Conservation (phyloP, 1,139 yeast species). For the Geotrichum siamense region DNA sequence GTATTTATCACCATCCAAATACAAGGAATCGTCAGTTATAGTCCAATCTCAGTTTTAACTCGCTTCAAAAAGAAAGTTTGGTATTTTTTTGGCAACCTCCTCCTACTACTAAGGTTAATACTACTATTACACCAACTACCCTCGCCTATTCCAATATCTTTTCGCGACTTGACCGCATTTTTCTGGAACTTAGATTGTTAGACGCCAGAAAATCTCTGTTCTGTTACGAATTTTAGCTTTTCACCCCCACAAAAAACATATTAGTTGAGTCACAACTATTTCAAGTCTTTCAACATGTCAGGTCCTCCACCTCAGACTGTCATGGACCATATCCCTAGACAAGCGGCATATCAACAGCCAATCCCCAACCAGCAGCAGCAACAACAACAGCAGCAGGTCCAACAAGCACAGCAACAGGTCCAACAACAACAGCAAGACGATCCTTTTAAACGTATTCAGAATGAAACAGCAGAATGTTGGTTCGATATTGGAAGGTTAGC, state of each 20-base stretch:
- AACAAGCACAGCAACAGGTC: conserved; percentile 20
- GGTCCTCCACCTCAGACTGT: conserved; percentile 2
- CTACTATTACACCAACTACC: no score
- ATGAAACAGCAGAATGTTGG: conserved; percentile 83
- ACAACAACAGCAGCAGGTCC: conserved; percentile 17
- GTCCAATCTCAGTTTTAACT: no score
- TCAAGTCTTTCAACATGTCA: neutral
- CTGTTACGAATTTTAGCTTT: no score
- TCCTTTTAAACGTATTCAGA: conserved; percentile 38
- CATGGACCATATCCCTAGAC: conserved; percentile 2
- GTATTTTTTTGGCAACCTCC: no score
- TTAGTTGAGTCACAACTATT: neutral
- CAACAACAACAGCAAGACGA: conserved; percentile 23
- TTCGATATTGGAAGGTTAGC: conserved; percentile 81
- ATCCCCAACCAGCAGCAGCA: conserved; percentile 16
- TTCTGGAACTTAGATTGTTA: neutral
- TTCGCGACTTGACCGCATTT: neutral
- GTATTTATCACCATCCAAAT: no score
- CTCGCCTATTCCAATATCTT: no score
- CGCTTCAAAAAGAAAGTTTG: no score
- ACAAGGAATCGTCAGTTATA: no score
- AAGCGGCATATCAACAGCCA: conserved; percentile 1
- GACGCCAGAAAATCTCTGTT: neutral
- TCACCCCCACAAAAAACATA: no score
- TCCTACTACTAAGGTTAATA: no score